Evolutionary conservation across 116 monocot species (phyloP), one percentile per base, ranked within the genome.

Genomic region (Thalassia testudinum): DNA sequence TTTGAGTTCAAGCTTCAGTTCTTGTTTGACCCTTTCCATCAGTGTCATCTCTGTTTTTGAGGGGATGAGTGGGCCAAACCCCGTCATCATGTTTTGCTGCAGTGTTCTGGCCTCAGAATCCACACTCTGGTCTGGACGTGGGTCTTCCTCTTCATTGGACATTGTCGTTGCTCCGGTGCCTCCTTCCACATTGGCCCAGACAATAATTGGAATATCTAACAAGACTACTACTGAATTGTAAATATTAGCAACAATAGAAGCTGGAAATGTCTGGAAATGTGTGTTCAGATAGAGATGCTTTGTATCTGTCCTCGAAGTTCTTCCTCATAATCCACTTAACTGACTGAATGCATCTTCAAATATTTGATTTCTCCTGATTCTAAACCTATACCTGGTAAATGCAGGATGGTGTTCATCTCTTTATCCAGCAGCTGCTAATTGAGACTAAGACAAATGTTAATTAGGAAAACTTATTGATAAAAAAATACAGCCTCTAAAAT

Each of bases 21-120:
- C 95, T 50, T 88, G 88, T 43, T 85, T 78, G 43, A 95, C 95
- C 70, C 95, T 73, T 27, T 95, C 95, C 95, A 95, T 95, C 8
- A 95, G 67, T 5, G 95, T 74, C 49, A 85, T 69, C 56, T 95
- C 95, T 0, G 88, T 81, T 60, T 95, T 88, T 8, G 85, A 81
- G 0, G 95, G 95, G 27, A 85, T 71, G 20, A 93, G 75, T 0
- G 93, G 93, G 5, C 95, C 95, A 50, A 81, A 85, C 26, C 95
- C 95, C 81, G 81, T 85, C 73, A 83, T 64, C 29, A 80, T 80
- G 52, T 92, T 72, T 11, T 26, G 42, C n/a, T n/a, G n/a, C n/a
- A n/a, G n/a, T 3, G 70, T 80, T 12, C 80, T 84, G 30, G 52
- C 21, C n/a, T 70, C 60, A 16, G 60, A 48, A 16, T 88, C 87